A percentile compares a stretch with the other conserved stretches of the same genome.
Conservation (phyloP, 73 alveolate genomes). For the Symbiodinium natans region DNA sequence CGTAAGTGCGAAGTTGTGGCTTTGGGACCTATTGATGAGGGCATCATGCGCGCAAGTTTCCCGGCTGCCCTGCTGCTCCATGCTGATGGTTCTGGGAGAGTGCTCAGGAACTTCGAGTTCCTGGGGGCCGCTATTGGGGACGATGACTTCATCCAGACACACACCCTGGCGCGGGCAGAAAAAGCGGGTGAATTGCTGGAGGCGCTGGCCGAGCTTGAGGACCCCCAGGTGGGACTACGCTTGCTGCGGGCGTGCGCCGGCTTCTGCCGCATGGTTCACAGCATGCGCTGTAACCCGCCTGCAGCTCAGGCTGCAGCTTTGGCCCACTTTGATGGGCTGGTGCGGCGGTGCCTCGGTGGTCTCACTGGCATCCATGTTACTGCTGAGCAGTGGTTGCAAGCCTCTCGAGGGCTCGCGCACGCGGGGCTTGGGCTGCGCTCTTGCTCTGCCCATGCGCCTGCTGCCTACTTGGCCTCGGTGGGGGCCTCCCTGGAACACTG, state of each 20-base stretch:
- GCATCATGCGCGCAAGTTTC: background rate
- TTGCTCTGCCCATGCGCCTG: background rate
- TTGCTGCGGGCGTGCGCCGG: conserved; percentile 32
- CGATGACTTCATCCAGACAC: background rate
- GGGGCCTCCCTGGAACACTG: background rate
- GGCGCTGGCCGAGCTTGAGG: background rate
- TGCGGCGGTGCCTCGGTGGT: background rate
- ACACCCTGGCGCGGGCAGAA: background rate
- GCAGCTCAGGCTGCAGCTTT: background rate
- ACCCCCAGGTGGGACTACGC: conserved; percentile 27
- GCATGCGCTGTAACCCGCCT: conserved; percentile 4
- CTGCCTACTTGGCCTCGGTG: conserved; percentile 23
- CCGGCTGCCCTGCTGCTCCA: background rate
- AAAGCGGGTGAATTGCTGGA: conserved; percentile 6
- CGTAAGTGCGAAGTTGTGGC: background rate
- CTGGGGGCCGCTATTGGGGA: conserved; percentile 30
- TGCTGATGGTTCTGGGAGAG: background rate
- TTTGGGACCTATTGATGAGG: background rate
- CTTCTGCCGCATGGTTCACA: background rate
- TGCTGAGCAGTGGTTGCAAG: conserved; percentile 13
- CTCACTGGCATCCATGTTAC: background rate
- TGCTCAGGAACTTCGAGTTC: conserved; percentile 1
- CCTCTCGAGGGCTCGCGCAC: conserved; percentile 17
- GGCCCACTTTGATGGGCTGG: background rate
- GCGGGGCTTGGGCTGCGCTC: conserved; percentile 41